A percentile compares a stretch with the other conserved stretches of the same genome.
phyloP scores from a whole-genome alignment of 2,329 filamentous ascomycete species.

The Fusarium hainanense region DNA sequence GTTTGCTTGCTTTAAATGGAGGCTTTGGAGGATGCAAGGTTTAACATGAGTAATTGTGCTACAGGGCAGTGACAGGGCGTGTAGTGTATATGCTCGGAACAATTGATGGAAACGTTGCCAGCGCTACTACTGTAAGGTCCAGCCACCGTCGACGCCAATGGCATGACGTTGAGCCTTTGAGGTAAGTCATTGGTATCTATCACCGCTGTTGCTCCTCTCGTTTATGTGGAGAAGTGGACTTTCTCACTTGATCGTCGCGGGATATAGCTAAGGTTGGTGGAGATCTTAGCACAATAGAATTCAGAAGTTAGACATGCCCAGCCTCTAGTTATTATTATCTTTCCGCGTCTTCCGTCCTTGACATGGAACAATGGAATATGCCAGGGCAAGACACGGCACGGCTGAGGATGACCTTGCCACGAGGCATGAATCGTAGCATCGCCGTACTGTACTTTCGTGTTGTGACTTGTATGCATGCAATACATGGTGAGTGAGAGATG shows the following conservation, averaged over 20 bases:
- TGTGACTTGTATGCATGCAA: conserved; percentile 28
- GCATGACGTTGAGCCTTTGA: background rate
- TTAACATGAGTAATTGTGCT: background rate
- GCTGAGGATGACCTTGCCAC: conserved; percentile 18
- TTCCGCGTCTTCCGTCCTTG: conserved; percentile 7
- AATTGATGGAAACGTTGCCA: conserved; percentile 21
- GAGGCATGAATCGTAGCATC: conserved; percentile 15
- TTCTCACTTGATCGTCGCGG: background rate
- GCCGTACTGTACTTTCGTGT: conserved; percentile 7
- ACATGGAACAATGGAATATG: conserved; percentile 5
- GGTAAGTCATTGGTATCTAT: background rate
- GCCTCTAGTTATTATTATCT: conserved; percentile 9
- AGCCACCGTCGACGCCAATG: conserved; percentile 11
- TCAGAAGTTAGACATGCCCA: background rate
- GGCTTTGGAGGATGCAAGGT: background rate
- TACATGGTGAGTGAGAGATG: background rate
- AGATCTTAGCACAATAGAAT: background rate
- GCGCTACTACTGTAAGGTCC: background rate
- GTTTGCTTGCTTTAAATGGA: background rate
- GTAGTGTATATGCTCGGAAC: conserved; percentile 6
- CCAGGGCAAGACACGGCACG: conserved; percentile 28
- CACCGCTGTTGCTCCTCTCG: conserved; percentile 27
- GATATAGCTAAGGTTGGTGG: background rate
- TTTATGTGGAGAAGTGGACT: conserved; percentile 39
- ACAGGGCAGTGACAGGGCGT: background rate